Evolutionary conservation across 306 rosid genomes (phyloP).

Genomic region (Sesbania bispinosa): DNA sequence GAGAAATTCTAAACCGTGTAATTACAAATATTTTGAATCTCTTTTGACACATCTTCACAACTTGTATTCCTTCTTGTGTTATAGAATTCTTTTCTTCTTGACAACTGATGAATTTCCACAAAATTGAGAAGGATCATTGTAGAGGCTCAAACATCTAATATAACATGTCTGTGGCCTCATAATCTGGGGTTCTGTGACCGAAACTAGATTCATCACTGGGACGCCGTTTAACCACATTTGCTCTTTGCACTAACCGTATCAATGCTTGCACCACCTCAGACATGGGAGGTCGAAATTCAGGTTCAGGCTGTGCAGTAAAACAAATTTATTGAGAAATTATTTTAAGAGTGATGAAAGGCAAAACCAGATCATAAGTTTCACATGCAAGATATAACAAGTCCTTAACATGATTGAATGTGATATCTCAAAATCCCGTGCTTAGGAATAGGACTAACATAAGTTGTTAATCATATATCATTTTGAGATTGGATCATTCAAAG

Average conservation of each 20-base stretch:
- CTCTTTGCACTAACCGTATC: constrained; percentile 83
- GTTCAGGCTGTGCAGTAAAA: constrained; percentile 64
- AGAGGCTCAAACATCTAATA: constrained; percentile 45
- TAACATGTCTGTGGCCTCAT: constrained; percentile 65
- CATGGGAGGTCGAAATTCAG: constrained; percentile 97
- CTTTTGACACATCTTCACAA: too few species aligned
- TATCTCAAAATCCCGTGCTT: too few species aligned
- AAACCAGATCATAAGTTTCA: too few species aligned
- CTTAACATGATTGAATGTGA: too few species aligned
- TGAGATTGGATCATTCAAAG: neutral
- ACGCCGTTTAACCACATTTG: constrained; percentile 79
- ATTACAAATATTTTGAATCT: too few species aligned
- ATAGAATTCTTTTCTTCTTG: too few species aligned
- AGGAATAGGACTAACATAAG: neutral
- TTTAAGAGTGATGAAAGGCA: neutral
- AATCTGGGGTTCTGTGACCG: constrained; percentile 73
- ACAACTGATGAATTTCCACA: too few species aligned
- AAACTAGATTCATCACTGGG: constrained; percentile 85
- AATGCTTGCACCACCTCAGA: constrained; percentile 97
- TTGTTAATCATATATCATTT: neutral
- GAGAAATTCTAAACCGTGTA: too few species aligned
- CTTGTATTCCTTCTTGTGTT: too few species aligned
- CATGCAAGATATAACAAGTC: too few species aligned
- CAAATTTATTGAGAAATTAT: neutral
- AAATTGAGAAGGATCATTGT: too few species aligned